Evolutionary conservation across 2,329 filamentous ascomycete genomes (phyloP).

Genomic region (Knufia fluminis): DNA sequence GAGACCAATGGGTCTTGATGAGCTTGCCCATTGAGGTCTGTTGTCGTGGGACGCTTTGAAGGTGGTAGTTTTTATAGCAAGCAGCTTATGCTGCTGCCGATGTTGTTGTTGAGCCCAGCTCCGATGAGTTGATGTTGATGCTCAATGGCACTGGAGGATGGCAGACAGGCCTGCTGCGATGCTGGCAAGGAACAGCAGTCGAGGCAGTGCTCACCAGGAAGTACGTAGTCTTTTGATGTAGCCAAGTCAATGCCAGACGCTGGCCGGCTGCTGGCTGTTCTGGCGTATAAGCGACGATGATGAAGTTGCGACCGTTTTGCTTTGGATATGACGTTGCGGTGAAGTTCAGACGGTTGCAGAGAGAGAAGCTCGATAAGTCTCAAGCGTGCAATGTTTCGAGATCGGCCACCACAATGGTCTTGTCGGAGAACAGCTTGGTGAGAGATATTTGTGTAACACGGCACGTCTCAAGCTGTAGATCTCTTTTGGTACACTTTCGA

Average conservation of each 20-base stretch:
- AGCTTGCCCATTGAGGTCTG: constrained; percentile 71
- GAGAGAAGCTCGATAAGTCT: background rate
- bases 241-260: background rate
- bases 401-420: background rate
- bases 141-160: background rate
- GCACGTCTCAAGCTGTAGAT: constrained; percentile 2
- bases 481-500: background rate
- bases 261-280: background rate
- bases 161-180: constrained; percentile 6
- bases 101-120: constrained; percentile 3
- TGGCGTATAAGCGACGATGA: background rate
- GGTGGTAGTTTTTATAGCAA: constrained; percentile 7
- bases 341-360: constrained; percentile 6
- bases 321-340: background rate
- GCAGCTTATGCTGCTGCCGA: constrained; percentile 6
- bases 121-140: background rate
- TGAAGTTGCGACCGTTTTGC: constrained; percentile 8
- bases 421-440: background rate
- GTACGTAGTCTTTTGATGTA: background rate
- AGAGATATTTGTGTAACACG: constrained; percentile 6
- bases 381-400: constrained; percentile 1
- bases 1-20: constrained; percentile 99
- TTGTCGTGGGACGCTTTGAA: constrained; percentile 4
- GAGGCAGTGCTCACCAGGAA: background rate
- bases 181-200: constrained; percentile 5